Percentiles rank a stretch among this genome's conserved stretches.
Conservation (phyloP, 306 rosid genomes). For the Vicia villosa region DNA sequence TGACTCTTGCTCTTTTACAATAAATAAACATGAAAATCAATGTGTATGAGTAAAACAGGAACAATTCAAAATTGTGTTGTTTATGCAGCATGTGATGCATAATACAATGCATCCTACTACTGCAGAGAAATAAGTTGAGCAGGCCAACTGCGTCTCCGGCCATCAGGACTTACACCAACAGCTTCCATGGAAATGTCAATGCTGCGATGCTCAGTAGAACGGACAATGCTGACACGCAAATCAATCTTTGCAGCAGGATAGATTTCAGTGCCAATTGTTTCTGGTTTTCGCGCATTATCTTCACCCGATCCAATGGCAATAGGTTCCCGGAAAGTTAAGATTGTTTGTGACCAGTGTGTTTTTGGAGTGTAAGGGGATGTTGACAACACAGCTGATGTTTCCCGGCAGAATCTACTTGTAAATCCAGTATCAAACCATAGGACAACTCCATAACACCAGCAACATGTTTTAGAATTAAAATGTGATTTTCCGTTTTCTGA, state of each 20-base stretch:
- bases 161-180: conserved; percentile 55
- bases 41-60: background rate
- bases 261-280: conserved; percentile 57
- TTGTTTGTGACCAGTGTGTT: conserved; percentile 92
- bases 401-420: conserved; percentile 82
- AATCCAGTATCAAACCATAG: conserved; percentile 95
- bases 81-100: background rate
- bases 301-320: conserved; percentile 56
- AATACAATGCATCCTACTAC: conserved; percentile 48
- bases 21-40: conserved; percentile 19
- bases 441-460: conserved; percentile 74
- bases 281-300: conserved; percentile 32
- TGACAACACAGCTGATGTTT: conserved; percentile 68
- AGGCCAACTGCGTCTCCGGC: conserved; percentile 65
- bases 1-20: background rate
- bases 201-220: conserved; percentile 81
- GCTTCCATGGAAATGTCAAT: conserved; percentile 91
- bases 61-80: conserved; percentile 30
- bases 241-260: conserved; percentile 65
- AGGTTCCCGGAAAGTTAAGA: conserved; percentile 81
- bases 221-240: conserved; percentile 81
- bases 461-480: conserved; percentile 44
- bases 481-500: conserved; percentile 17
- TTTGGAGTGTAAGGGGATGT: conserved; percentile 74
- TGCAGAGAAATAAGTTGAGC: conserved; percentile 60